Conservation (phyloP, 2,329 filamentous ascomycete genomes). For the Botrytis hyacinthi region DNA sequence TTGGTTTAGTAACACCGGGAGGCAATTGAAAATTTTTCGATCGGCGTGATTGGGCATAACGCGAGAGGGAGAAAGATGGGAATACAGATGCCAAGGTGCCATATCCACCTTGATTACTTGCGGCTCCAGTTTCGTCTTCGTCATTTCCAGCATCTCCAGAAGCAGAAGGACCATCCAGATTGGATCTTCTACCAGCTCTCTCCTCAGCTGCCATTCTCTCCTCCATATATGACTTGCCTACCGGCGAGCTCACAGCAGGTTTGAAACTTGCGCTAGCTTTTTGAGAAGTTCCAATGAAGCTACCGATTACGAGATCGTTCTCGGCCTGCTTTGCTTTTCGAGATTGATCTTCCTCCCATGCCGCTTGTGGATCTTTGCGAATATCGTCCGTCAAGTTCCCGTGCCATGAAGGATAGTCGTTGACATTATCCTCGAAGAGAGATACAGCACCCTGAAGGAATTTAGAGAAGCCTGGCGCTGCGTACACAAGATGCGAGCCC, state of each 20-base stretch:
- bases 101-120: slow-evolving; percentile 44
- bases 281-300: slow-evolving; percentile 61
- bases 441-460: slow-evolving; percentile 91
- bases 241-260: slow-evolving; percentile 62
- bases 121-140: slow-evolving; percentile 41
- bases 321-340: slow-evolving; percentile 76
- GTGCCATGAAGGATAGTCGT: slow-evolving; percentile 94
- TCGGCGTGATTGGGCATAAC: slow-evolving; percentile 63
- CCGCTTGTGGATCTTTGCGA: slow-evolving; percentile 83
- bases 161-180: slow-evolving; percentile 32
- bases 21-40: slow-evolving; percentile 60
- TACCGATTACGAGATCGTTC: slow-evolving; percentile 86
- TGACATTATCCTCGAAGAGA: slow-evolving; percentile 94
- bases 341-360: slow-evolving; percentile 89
- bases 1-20: slow-evolving; percentile 82
- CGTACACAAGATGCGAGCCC: slow-evolving; percentile 86
- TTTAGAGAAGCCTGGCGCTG: slow-evolving; percentile 89
- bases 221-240: slow-evolving; percentile 62
- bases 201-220: slow-evolving; percentile 53
- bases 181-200: slow-evolving; percentile 32
- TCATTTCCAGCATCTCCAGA: slow-evolving; percentile 33
- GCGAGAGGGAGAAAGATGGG: slow-evolving; percentile 77
- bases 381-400: slow-evolving; percentile 91
- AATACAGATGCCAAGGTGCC: slow-evolving; percentile 69
- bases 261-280: slow-evolving; percentile 50